These are phyloP conservation scores for Penicillium pulvis DNA, from an alignment of 495 filamentous ascomycete species.

Conservation along the genomic window DNA sequence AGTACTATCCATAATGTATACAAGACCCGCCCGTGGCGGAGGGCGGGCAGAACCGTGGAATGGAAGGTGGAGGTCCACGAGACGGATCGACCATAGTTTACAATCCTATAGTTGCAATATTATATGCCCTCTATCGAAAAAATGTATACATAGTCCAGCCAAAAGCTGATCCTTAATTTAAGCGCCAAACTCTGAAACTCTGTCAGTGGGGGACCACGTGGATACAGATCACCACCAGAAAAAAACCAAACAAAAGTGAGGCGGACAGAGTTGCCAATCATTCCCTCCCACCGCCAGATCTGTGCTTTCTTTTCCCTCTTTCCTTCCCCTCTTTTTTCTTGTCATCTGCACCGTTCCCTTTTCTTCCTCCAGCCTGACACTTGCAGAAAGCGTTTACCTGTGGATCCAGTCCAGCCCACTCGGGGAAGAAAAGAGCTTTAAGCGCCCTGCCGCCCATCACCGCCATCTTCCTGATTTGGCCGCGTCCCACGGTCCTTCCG, in stretches of 20 bases:
- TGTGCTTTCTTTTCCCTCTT: conserved; percentile 19
- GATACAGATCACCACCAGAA: conserved; percentile 25
- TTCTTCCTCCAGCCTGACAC: conserved; percentile 8
- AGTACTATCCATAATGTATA: not conserved
- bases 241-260: conserved; percentile 43
- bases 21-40: conserved; percentile 1
- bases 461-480: conserved; percentile 18
- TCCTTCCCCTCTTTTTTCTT: conserved; percentile 36
- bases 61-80: conserved; percentile 31
- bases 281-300: conserved; percentile 32
- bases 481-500: conserved; percentile 5
- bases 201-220: conserved; percentile 42
- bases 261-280: conserved; percentile 26
- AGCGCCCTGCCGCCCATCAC: conserved; percentile 7
- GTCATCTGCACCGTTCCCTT: conserved; percentile 24
- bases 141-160: not conserved
- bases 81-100: conserved; percentile 5
- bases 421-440: not conserved
- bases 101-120: not conserved
- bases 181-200: not conserved
- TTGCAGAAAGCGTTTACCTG: conserved; percentile 5
- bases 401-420: conserved; percentile 3
- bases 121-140: too few species aligned
- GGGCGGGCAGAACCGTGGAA: conserved; percentile 36
- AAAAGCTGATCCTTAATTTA: not conserved